A percentile compares a stretch with the other conserved stretches of the same genome.
These are phyloP conservation scores for Helminthosporium solani DNA, from an alignment of 2,329 filamentous ascomycete species.

Conservation along the genomic window DNA sequence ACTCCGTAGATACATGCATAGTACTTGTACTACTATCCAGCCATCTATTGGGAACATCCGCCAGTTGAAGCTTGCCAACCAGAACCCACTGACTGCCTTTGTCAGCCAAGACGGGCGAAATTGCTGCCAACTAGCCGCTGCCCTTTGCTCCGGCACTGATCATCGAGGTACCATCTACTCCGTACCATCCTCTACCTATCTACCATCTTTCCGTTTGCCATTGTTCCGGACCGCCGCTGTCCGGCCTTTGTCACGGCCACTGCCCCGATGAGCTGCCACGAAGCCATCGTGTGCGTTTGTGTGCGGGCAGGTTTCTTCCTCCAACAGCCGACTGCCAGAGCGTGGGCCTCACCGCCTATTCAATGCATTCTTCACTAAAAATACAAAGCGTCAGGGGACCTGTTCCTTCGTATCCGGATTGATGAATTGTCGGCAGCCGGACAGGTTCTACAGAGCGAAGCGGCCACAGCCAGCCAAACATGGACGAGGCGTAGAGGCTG, in stretches of 20 bases:
- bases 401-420: slow-evolving; percentile 25
- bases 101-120: slow-evolving; percentile 32
- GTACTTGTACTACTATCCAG: no score
- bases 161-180: slow-evolving; percentile 13
- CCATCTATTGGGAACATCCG: no score
- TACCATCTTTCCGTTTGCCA: no score
- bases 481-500: slow-evolving; percentile 18
- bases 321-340: slow-evolving; percentile 12
- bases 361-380: slow-evolving; percentile 29
- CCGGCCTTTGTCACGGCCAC: slow-evolving; percentile 3
- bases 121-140: slow-evolving; percentile 12
- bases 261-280: slow-evolving; percentile 10
- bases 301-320: slow-evolving; percentile 5
- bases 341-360: slow-evolving; percentile 37
- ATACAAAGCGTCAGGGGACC: slow-evolving; percentile 29
- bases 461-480: slow-evolving; percentile 25
- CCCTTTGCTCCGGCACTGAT: slow-evolving; percentile 19
- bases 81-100: no score
- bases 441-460: slow-evolving; percentile 21
- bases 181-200: no score
- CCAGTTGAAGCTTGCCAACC: no score
- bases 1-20: no score
- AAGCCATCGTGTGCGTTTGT: slow-evolving; percentile 5
- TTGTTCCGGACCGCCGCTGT: neutral
- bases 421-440: slow-evolving; percentile 24